A percentile compares a stretch with the other conserved stretches of the same genome.
These are phyloP conservation scores for Sergeia podlipaevii DNA, from an alignment of 208 protist species.

Conservation along the genomic window DNA sequence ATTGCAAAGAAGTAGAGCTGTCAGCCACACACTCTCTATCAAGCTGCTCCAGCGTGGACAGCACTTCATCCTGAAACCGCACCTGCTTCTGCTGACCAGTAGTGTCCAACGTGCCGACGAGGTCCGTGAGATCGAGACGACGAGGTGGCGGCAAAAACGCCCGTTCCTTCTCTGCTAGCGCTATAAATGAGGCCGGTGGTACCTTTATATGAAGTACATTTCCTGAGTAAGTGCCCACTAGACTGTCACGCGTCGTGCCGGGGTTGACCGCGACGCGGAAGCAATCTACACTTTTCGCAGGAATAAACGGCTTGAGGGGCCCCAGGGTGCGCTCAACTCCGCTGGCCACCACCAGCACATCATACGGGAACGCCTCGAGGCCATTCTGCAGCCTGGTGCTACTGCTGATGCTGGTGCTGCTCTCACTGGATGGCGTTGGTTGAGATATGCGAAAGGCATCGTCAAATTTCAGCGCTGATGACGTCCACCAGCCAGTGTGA, in stretches of 20 bases:
- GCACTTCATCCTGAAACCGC: not conserved
- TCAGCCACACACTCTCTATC: not conserved
- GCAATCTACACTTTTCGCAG: slow-evolving; percentile 39
- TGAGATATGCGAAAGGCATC: too few species aligned
- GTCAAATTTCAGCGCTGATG: too few species aligned
- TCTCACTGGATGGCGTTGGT: slow-evolving; percentile 12
- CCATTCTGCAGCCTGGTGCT: slow-evolving; percentile 17
- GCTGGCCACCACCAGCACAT: slow-evolving; percentile 73
- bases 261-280: slow-evolving; percentile 78
- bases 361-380: slow-evolving; percentile 53
- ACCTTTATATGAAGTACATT: slow-evolving; percentile 81
- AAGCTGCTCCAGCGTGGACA: not conserved
- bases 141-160: not conserved
- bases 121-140: not conserved
- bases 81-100: not conserved
- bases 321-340: slow-evolving; percentile 59
- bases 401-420: not conserved
- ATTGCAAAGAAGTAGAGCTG: slow-evolving; percentile 4
- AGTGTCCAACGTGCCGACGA: not conserved
- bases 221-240: slow-evolving; percentile 54
- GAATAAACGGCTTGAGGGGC: slow-evolving; percentile 22
- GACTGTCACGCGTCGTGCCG: slow-evolving; percentile 67
- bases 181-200: slow-evolving; percentile 62
- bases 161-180: slow-evolving; percentile 26
- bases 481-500: too few species aligned